These are phyloP conservation scores for Zygoascus bituminiphila DNA, from an alignment of 805 yeast genomes.

Conservation along the genomic window DNA sequence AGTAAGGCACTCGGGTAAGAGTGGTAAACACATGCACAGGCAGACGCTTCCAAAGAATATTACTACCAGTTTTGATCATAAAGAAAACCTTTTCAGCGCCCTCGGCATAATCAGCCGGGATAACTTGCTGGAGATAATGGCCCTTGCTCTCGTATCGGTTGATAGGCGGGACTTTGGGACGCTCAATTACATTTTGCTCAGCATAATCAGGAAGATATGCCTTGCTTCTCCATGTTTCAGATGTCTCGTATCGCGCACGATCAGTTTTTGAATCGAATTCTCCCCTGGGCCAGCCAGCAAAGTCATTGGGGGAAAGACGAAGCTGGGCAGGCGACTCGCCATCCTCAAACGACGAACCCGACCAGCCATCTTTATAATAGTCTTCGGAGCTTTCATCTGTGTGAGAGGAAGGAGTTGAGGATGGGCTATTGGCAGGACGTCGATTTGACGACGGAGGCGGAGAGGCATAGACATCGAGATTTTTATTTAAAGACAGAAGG, in stretches of 20 bases:
- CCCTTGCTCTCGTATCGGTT: neutral
- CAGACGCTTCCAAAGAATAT: slow-evolving; percentile 28
- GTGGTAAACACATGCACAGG: slow-evolving; percentile 31
- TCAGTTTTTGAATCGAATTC: neutral
- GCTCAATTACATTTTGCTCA: neutral
- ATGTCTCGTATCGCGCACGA: neutral
- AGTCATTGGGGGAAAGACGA: neutral
- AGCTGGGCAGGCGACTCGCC: neutral
- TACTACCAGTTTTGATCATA: slow-evolving; percentile 31
- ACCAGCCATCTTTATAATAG: neutral
- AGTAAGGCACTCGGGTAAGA: slow-evolving; percentile 26
- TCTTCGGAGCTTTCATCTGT: neutral
- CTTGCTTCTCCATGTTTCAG: neutral
- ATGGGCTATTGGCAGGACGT: too few relatives aligned
- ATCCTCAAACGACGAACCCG: neutral
- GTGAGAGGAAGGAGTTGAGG: neutral
- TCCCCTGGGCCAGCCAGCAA: neutral
- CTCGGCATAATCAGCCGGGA: slow-evolving; percentile 21
- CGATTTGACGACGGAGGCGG: neutral
- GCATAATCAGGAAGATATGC: neutral
- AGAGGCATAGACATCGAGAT: neutral
- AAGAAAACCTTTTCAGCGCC: slow-evolving; percentile 24
- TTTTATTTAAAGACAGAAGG: neutral
- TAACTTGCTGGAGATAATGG: slow-evolving; percentile 17
- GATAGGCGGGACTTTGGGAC: neutral